Evolutionary conservation across 1,284 basidiomycete genomes (phyloP).

Genomic region (Puccinia triticina): DNA sequence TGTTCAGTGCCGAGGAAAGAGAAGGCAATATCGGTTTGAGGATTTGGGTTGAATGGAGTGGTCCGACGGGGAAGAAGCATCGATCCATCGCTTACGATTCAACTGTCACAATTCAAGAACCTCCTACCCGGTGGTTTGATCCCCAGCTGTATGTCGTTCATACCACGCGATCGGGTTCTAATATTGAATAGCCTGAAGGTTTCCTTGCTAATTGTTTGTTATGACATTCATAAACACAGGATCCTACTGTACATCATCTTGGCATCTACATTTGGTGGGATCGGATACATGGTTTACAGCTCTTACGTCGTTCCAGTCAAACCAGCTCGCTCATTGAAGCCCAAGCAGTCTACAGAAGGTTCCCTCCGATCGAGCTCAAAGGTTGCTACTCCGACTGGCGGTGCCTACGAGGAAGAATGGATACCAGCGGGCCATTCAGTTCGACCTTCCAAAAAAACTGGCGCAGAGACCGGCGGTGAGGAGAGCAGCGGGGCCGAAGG

Average conservation of each 20-base stretch:
- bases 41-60: constrained; percentile 50
- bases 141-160: constrained; percentile 46
- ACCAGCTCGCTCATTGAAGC: constrained; percentile 15
- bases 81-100: constrained; percentile 48
- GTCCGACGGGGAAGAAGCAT: constrained; percentile 29
- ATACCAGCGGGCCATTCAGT: constrained; percentile 41
- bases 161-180: not conserved
- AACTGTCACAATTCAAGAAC: constrained; percentile 46
- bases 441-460: constrained; percentile 41
- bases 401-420: constrained; percentile 49
- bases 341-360: constrained; percentile 1
- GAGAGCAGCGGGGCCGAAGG: constrained; percentile 43
- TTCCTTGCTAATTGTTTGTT: not conserved
- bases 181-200: not conserved
- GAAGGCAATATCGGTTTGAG: constrained; percentile 43
- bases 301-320: constrained; percentile 26
- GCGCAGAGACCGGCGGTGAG: constrained; percentile 43
- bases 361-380: constrained; percentile 9
- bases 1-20: constrained; percentile 45
- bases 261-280: constrained; percentile 12
- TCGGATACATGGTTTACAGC: constrained; percentile 39
- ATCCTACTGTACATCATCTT: constrained; percentile 45
- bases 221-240: not conserved
- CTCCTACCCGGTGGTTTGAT: constrained; percentile 51
- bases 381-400: constrained; percentile 45